Conservation (phyloP, 257 asterid species). For the Coffea eugenioides region DNA sequence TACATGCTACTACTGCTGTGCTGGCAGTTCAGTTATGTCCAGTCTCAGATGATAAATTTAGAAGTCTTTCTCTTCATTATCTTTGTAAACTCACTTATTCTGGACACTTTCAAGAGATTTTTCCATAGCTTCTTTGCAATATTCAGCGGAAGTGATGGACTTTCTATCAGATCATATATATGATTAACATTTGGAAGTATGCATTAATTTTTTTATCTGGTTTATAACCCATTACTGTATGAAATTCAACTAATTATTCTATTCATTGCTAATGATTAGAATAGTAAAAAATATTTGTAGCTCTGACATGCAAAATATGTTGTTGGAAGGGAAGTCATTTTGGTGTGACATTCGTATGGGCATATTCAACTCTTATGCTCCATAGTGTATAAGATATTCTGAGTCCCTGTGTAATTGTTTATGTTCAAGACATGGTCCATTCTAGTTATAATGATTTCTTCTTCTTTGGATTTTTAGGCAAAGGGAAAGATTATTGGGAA, state of each 20-base stretch:
- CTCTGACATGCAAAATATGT: not conserved
- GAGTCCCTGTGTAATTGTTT: not conserved
- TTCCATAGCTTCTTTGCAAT: not conserved
- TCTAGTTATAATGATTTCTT: constrained; percentile 15
- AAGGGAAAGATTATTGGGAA: constrained; percentile 80
- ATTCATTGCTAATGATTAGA: not conserved
- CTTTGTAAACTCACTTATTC: not conserved
- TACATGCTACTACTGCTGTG: not conserved
- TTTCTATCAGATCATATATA: not conserved
- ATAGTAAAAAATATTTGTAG: not conserved
- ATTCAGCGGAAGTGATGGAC: not conserved
- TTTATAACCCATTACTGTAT: not conserved
- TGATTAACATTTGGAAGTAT: not conserved
- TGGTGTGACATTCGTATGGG: not conserved
- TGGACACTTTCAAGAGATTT: not conserved
- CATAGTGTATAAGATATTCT: no score
- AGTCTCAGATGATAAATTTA: not conserved
- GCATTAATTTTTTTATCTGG: not conserved
- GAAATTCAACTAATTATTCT: not conserved
- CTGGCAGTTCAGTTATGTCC: not conserved
- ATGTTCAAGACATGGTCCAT: not conserved
- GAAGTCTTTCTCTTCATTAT: not conserved
- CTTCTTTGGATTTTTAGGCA: constrained; percentile 48
- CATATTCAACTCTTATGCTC: not conserved
- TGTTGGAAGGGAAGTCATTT: not conserved